Evolutionary conservation across 2,329 filamentous ascomycete genomes (phyloP).

Genomic region (Tolypocladium ophioglossoides): DNA sequence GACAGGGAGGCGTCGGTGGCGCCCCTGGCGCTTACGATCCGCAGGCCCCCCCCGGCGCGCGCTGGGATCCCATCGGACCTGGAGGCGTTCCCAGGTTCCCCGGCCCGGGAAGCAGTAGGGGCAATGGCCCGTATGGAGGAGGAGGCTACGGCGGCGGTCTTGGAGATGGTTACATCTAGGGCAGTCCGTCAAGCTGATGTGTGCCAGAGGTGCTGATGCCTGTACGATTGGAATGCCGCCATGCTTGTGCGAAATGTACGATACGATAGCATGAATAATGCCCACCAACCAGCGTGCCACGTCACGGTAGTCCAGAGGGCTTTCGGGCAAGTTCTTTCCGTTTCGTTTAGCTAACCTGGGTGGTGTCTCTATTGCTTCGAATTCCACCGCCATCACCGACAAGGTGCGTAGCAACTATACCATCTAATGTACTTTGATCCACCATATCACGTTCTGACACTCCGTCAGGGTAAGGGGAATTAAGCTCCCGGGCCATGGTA

Average conservation of each 20-base stretch:
- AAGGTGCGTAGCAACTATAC: not conserved
- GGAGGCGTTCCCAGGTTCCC: constrained; percentile 40
- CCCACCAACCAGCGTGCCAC: not conserved
- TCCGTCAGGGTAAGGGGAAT: not conserved
- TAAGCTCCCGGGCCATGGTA: not conserved
- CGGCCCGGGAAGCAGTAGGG: constrained; percentile 28
- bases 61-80: constrained; percentile 81
- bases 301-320: not conserved
- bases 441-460: not conserved
- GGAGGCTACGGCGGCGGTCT: constrained; percentile 21
- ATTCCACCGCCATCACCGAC: not conserved
- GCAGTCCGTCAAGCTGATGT: not conserved
- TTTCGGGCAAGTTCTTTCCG: not conserved
- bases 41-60: constrained; percentile 73
- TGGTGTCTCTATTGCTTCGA: not conserved
- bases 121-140: constrained; percentile 24
- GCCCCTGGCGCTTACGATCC: constrained; percentile 40
- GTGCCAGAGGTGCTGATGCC: not conserved
- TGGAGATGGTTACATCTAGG: constrained; percentile 21
- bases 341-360: not conserved
- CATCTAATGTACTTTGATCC: not conserved
- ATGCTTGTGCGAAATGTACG: not conserved
- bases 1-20: constrained; percentile 32
- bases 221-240: not conserved
- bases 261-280: not conserved